These are phyloP conservation scores for Cyberlindnera xishuangbannaensis DNA, from an alignment of 805 yeast genomes.

Conservation along the genomic window DNA sequence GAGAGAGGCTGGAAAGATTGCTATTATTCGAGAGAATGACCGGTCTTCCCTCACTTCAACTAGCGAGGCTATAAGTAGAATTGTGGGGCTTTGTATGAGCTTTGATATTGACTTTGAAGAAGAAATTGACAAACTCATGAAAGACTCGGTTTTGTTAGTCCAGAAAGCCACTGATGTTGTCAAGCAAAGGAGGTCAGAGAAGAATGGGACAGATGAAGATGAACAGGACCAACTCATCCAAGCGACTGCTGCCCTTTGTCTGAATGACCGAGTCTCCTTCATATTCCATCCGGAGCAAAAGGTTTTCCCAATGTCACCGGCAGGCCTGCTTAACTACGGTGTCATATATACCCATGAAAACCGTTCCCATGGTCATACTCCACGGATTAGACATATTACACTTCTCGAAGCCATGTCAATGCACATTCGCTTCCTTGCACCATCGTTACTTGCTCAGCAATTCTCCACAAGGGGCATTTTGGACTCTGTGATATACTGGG, in stretches of 20 bases:
- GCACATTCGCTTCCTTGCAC: slow-evolving; percentile 37
- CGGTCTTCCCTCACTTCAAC: slow-evolving; percentile 23
- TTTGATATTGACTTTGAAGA: slow-evolving; percentile 57
- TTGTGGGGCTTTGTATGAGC: slow-evolving; percentile 49
- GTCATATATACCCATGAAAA: slow-evolving; percentile 20
- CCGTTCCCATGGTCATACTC: slow-evolving; percentile 1
- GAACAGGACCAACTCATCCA: slow-evolving; percentile 23
- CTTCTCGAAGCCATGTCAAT: slow-evolving; percentile 32
- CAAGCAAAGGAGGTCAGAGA: too few relatives aligned
- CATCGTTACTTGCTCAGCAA: slow-evolving; percentile 27
- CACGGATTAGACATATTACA: slow-evolving; percentile 11
- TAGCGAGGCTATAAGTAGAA: slow-evolving; percentile 34
- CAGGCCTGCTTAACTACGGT: slow-evolving; percentile 28
- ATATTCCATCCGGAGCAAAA: slow-evolving; percentile 25
- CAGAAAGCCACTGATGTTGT: slow-evolving; percentile 26
- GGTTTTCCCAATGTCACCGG: slow-evolving; percentile 26
- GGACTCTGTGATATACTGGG: slow-evolving; percentile 30
- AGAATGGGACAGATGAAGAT: slow-evolving; percentile 23
- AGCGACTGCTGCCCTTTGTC: slow-evolving; percentile 30
- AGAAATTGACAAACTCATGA: slow-evolving; percentile 30
- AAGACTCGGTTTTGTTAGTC: slow-evolving; percentile 39
- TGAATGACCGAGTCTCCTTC: slow-evolving; percentile 28
- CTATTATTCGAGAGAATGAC: slow-evolving; percentile 7
- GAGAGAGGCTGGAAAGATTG: slow-evolving; percentile 10
- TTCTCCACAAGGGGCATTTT: slow-evolving; percentile 22